Evolutionary conservation across 352 stramenopile genomes (phyloP), one percentile per base, ranked within the genome.

Genomic region (Blastocystis sp.): DNA sequence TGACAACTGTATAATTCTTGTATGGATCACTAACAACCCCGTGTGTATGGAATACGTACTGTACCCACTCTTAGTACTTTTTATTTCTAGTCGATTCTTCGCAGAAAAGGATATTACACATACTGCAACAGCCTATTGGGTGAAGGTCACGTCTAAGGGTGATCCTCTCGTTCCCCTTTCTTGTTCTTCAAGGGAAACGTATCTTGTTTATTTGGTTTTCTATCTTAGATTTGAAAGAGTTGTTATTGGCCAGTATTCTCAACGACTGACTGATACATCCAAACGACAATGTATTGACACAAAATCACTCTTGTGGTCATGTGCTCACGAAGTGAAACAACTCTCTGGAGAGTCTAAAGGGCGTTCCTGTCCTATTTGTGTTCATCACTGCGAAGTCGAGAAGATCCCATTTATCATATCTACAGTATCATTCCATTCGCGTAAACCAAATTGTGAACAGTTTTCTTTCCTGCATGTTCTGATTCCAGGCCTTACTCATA

Each of bases 21-120:
- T 84, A 0, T 84, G 73, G 73, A 51, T 84, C 73, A 84, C 73
- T 11, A 84, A 84, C 27, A 56, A 84, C 42, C 73, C 73, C 5
- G 17, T 17, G 17, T 84, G 73, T 42, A 84, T 84, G 30, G 53
- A 58, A 40, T 19, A 30, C 1, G 73, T 64, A n/a, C 33, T 84
- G 73, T 84, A 24, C 3, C 19, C 17, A 6, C 1, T 17, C 40
- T 68, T 2, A 13, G 0, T 5, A 19, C 11, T 6, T 22, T 6
- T 66, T 42, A 64, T 42, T 35, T 22, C 13, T 68, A 84, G 73
- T n/a, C 27, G 30, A 7, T 84, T 84, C 53, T 84, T 84, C 37
- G 7, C 5, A 44, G 19, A 51, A 51, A 84, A 68, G 73, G 44
- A 64, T 24, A 84, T 84, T 44, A 37, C 19, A 1, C 73, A 84